Conservation (phyloP, 139 green algal genomes). For the Micractinium sp. region DNA sequence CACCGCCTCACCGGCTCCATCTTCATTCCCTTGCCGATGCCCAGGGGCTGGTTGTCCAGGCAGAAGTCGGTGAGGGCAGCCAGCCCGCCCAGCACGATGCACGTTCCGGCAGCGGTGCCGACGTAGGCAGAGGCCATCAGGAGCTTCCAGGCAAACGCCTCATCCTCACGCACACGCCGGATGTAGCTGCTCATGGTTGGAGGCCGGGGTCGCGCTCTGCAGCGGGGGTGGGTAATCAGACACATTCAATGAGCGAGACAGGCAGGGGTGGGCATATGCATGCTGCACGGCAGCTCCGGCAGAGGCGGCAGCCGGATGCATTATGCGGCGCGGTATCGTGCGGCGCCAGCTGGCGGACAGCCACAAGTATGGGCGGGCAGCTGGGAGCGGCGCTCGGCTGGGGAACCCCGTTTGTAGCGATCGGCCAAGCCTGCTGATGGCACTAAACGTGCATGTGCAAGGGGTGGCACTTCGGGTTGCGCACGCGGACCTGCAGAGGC, state of each 20-base stretch:
- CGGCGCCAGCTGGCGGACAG: too few species aligned
- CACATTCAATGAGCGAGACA: too few species aligned
- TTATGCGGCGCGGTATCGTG: too few species aligned
- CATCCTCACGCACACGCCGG: not conserved
- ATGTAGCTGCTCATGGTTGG: not conserved
- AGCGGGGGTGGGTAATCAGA: too few species aligned
- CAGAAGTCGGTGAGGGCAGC: slow-evolving; percentile 6
- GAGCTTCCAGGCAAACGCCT: not conserved
- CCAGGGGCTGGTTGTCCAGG: slow-evolving; percentile 14
- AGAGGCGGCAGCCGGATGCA: too few species aligned
- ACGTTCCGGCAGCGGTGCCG: not conserved
- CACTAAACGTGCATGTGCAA: too few species aligned
- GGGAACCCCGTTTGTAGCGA: too few species aligned
- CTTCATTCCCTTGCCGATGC: slow-evolving; percentile 10
- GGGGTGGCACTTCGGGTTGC: too few species aligned
- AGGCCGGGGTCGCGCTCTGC: not conserved
- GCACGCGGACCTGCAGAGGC: too few species aligned
- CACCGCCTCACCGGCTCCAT: not conserved
- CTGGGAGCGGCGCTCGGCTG: too few species aligned
- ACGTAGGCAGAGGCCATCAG: not conserved
- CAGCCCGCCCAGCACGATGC: not conserved
- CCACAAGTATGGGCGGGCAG: too few species aligned
- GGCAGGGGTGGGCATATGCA: not conserved
- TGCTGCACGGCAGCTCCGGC: not conserved
- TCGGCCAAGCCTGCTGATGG: too few species aligned